Base-by-base conservation (phyloP, 257 asterid genomes). In the Striga asiatica region DNA sequence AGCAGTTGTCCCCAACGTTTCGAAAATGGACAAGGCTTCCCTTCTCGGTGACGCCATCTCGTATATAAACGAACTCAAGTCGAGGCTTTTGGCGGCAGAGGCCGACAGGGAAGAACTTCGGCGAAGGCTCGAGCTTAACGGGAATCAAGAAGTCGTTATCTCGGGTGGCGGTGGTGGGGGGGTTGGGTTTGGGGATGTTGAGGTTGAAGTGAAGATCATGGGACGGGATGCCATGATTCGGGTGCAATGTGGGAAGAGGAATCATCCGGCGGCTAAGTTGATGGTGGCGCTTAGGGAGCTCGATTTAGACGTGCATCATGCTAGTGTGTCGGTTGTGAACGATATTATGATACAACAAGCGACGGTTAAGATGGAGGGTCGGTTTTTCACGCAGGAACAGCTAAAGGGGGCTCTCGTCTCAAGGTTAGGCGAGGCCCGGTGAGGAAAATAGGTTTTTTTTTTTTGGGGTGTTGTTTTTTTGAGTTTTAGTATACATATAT, bases 21-120 rank as follows among this genome's bases (percentile, higher is more conserved):
- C 97, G 1, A 88, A 88, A 38, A 88, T 88, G 97, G 95, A 88
- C 73, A 88, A 88, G 56, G 97, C 97, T 3, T 88, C 97, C 3
- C 88, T 88, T 2, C 88, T 88, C 0, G 97, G 95, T 0, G 97
- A 88, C 8, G 97, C 97, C 0, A 80, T 85, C 54, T 52, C 94
- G 6, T 88, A 73, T 34, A 88, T 88, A 62, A 81, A 81, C 10
- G 95, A 85, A 70, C 55, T 88, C 64, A 85, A 85, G 66, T 71
- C 79, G 8, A 82, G 75, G 78, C 77, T 82, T 69, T 84, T 80
- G 24, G 51, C 35, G 11, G 50, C 65, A 0, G 94, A 82, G 21
- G 23, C 66, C 1, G 87, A 75, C 3, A 75, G 60, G 38, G 89
- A 85, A 1, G 91, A 78, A n/a, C n/a, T n/a, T n/a, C n/a, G n/a